A percentile compares a stretch with the other conserved stretches of the same genome.
phyloP scores from a whole-genome alignment of 2,329 filamentous ascomycete species.

The Scolecobasidium constrictum region DNA sequence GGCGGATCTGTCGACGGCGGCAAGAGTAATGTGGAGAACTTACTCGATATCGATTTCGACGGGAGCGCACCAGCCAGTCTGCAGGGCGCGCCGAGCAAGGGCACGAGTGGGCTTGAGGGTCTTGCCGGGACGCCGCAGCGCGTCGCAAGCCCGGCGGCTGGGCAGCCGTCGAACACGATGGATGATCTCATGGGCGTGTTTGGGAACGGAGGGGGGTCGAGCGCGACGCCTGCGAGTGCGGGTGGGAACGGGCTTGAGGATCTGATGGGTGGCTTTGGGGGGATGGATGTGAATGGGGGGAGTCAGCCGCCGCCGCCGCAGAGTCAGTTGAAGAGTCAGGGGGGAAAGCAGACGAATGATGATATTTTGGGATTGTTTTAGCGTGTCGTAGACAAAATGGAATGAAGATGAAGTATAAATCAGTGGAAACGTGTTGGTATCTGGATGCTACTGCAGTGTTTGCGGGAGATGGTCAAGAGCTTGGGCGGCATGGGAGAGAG shows the following conservation, averaged over 20 bases:
- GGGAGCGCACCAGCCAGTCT: conserved; percentile 84
- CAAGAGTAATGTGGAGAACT: conserved; percentile 81
- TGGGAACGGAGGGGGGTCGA: conserved; percentile 34
- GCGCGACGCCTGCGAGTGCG: conserved; percentile 19
- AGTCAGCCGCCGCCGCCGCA: conserved; percentile 57
- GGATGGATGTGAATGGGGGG: conserved; percentile 60
- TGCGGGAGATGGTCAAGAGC: no score
- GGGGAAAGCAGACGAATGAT: conserved; percentile 46
- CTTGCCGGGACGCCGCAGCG: conserved; percentile 57
- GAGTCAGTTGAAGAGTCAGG: conserved; percentile 35
- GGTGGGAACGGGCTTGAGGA: conserved; percentile 35
- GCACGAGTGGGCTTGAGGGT: conserved; percentile 40
- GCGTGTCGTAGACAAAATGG: no score
- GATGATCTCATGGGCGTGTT: conserved; percentile 72
- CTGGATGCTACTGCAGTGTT: no score
- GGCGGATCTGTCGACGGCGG: conserved; percentile 42
- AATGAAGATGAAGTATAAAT: no score
- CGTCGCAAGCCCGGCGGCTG: conserved; percentile 48
- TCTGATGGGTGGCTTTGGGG: conserved; percentile 73
- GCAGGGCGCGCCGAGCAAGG: conserved; percentile 48
- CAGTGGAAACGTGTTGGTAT: no score
- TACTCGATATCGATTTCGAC: conserved; percentile 94
- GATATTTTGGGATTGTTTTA: conserved; percentile 47
- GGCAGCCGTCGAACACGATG: conserved; percentile 48
- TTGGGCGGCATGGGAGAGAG: no score